Percentiles rank a stretch among this genome's conserved stretches.
phyloP scores from a whole-genome alignment of 2,329 filamentous ascomycete species.

The Epichloe sibirici region DNA sequence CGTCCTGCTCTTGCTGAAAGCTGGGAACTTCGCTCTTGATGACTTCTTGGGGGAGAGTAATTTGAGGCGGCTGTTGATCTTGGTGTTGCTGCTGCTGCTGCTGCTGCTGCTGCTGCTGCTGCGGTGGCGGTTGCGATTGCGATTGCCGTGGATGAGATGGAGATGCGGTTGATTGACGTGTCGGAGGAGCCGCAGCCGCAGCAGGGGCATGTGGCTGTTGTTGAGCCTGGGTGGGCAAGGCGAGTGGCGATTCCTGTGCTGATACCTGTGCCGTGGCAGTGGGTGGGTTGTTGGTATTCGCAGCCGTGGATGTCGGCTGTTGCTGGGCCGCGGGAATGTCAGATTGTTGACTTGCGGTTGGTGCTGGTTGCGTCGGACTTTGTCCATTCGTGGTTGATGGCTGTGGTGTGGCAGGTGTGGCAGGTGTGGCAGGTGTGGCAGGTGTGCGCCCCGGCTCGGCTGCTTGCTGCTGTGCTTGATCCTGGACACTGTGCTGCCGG shows the following conservation, averaged over 20 bases:
- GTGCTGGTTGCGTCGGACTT: background rate
- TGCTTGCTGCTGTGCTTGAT: conserved; percentile 9
- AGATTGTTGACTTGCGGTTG: background rate
- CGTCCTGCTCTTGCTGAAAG: conserved; percentile 12
- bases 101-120: background rate
- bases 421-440: background rate
- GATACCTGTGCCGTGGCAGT: background rate
- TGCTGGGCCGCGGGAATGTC: background rate
- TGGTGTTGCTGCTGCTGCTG: background rate
- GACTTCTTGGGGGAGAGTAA: conserved; percentile 11
- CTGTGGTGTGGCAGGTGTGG: conserved; percentile 2
- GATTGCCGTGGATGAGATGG: background rate
- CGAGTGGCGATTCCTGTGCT: background rate
- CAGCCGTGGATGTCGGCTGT: background rate
- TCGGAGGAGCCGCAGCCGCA: background rate
- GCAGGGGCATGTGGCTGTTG: background rate
- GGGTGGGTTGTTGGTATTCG: background rate
- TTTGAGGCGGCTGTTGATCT: conserved; percentile 3
- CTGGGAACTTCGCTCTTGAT: conserved; percentile 12
- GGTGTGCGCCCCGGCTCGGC: conserved; percentile 5
- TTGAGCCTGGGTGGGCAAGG: background rate
- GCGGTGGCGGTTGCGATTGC: background rate
- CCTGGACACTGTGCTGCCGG: conserved; percentile 4
- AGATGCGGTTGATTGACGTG: background rate
- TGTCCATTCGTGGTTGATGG: conserved; percentile 1